Conservation (phyloP, 345 rosid genomes). For the Brassica nigra region DNA sequence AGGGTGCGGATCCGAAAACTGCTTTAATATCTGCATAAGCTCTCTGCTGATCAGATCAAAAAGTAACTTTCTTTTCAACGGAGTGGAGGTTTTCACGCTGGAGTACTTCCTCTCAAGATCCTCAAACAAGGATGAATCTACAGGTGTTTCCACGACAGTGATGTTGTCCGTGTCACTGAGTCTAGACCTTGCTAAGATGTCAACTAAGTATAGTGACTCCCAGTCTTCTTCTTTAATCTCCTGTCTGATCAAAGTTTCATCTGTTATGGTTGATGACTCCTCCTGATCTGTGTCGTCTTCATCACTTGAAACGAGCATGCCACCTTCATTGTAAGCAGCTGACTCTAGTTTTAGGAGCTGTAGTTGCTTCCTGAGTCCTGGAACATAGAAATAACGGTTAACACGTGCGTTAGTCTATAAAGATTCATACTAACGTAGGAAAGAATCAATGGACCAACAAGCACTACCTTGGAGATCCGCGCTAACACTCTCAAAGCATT, state of each 20-base stretch:
- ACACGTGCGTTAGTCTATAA: not conserved
- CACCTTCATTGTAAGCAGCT: slow-evolving; percentile 65
- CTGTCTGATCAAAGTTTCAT: slow-evolving; percentile 37
- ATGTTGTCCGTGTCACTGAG: slow-evolving; percentile 47
- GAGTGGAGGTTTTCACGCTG: slow-evolving; percentile 42
- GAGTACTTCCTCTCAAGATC: slow-evolving; percentile 74
- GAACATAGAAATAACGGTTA: not conserved
- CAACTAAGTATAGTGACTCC: slow-evolving; percentile 56
- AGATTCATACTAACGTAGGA: not conserved
- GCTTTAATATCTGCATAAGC: slow-evolving; percentile 53
- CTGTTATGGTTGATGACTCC: slow-evolving; percentile 37
- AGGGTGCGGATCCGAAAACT: slow-evolving; percentile 52
- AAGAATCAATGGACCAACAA: not conserved
- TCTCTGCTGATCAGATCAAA: slow-evolving; percentile 68
- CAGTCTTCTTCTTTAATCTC: slow-evolving; percentile 45
- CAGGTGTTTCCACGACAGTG: slow-evolving; percentile 52
- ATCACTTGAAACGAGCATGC: slow-evolving; percentile 65
- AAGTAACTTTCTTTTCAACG: slow-evolving; percentile 65
- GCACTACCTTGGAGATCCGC: slow-evolving; percentile 88
- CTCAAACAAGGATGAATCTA: slow-evolving; percentile 62
- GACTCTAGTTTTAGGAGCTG: slow-evolving; percentile 82
- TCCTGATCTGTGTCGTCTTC: slow-evolving; percentile 57
- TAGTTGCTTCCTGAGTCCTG: slow-evolving; percentile 95
- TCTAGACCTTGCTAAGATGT: slow-evolving; percentile 56
- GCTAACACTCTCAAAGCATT: slow-evolving; percentile 88